Evolutionary conservation across 495 filamentous ascomycete genomes (phyloP).

Genomic region (Massariosphaeria phaeospora): DNA sequence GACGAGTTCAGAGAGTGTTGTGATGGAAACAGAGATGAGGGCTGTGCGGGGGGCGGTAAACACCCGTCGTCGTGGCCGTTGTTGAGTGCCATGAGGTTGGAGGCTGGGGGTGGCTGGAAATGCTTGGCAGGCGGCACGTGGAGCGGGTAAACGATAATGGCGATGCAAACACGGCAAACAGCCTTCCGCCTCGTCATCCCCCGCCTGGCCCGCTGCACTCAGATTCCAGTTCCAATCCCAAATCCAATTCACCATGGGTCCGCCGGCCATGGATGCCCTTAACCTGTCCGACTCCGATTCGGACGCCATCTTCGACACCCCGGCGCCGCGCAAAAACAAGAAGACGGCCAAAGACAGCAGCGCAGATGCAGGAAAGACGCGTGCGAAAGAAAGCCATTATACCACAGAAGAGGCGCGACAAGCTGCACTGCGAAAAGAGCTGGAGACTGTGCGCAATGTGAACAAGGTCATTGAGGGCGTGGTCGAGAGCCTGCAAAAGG

Average conservation of each 20-base stretch:
- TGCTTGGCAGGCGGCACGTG: no score
- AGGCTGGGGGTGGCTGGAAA: no score
- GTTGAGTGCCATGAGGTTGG: no score
- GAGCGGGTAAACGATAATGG: neutral
- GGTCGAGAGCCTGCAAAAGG: conserved; percentile 69
- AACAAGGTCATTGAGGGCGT: conserved; percentile 83
- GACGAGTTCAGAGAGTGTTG: no score
- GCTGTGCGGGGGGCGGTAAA: no score
- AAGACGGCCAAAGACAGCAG: conserved; percentile 14
- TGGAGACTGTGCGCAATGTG: conserved; percentile 76
- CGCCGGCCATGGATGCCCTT: conserved; percentile 25
- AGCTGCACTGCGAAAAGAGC: conserved; percentile 65
- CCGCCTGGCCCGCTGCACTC: no score
- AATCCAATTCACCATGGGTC: conserved; percentile 12
- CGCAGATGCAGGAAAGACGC: conserved; percentile 44
- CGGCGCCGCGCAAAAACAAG: conserved; percentile 43
- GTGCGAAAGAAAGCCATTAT: conserved; percentile 49
- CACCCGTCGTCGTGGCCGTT: no score
- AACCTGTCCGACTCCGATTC: conserved; percentile 51
- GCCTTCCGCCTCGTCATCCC: no score
- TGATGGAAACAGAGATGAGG: no score
- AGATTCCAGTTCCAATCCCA: no score
- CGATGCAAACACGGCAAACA: no score
- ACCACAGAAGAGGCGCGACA: conserved; percentile 68
- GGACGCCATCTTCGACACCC: conserved; percentile 70